Conservation (phyloP, 805 yeast genomes). For the Barnettozyma pratensis region DNA sequence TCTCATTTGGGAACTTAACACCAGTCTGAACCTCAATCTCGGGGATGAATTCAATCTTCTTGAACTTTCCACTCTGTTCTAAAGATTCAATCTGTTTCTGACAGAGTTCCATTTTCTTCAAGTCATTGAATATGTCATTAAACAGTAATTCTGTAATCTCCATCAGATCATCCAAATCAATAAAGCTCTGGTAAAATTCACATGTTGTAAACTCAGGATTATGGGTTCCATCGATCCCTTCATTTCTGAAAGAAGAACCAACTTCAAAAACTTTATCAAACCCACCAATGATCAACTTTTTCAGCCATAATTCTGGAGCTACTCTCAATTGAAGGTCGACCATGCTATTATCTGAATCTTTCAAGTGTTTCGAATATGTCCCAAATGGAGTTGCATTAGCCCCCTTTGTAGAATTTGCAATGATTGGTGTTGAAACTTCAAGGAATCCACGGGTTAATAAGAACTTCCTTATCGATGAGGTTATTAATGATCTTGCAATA, state of each 20-base stretch:
- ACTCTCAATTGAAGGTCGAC: constrained; percentile 61
- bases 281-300: constrained; percentile 76
- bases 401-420: constrained; percentile 72
- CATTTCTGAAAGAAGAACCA: constrained; percentile 83
- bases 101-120: constrained; percentile 18
- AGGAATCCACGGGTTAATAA: constrained; percentile 52
- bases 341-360: constrained; percentile 22
- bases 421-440: constrained; percentile 87
- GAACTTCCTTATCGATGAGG: constrained; percentile 51
- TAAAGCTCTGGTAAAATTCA: constrained; percentile 79
- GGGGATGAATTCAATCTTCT: constrained; percentile 58
- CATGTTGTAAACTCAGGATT: constrained; percentile 92
- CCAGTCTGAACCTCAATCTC: constrained; percentile 56
- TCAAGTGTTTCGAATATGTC: constrained; percentile 39
- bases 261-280: constrained; percentile 84
- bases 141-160: constrained; percentile 56
- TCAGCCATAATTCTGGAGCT: constrained; percentile 95
- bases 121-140: constrained; percentile 29
- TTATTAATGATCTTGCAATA: constrained; percentile 48
- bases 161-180: constrained; percentile 64
- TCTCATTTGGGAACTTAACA: constrained; percentile 37
- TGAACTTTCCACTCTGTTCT: constrained; percentile 23
- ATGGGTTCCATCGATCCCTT: constrained; percentile 88
- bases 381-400: constrained; percentile 89
- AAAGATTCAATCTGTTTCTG: constrained; percentile 5